Conservation (phyloP, 1,284 basidiomycete species). For the Pyrrhoderma lamaoense region DNA sequence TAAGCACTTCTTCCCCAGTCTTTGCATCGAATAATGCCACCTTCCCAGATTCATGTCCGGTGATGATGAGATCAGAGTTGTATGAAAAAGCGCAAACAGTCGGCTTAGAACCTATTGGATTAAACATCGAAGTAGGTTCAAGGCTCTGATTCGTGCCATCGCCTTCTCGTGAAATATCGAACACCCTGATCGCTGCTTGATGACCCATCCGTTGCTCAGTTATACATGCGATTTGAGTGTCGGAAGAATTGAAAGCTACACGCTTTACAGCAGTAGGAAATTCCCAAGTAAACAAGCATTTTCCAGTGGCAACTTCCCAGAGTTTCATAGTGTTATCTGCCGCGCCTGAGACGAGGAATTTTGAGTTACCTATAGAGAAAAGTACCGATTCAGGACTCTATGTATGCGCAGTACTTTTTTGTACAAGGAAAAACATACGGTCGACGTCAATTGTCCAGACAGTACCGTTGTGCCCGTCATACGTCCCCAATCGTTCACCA, state of each 20-base stretch:
- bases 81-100: conserved; percentile 91
- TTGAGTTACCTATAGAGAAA: conserved; percentile 29
- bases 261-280: conserved; percentile 97
- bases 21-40: conserved; percentile 85
- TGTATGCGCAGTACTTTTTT: too few relatives aligned
- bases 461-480: conserved; percentile 92
- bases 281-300: conserved; percentile 92
- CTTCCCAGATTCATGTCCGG: conserved; percentile 94
- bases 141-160: conserved; percentile 44
- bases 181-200: conserved; percentile 84
- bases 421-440: too few relatives aligned
- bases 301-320: conserved; percentile 87
- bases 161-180: conserved; percentile 76
- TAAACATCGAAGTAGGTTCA: conserved; percentile 75
- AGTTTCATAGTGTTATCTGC: conserved; percentile 90
- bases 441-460: conserved; percentile 98
- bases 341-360: conserved; percentile 81
- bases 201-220: conserved; percentile 96
- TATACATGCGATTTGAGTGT: conserved; percentile 81
- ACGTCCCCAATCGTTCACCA: conserved; percentile 95
- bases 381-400: not conserved
- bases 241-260: conserved; percentile 86
- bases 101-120: conserved; percentile 89
- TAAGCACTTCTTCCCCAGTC: conserved; percentile 77
- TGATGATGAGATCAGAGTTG: conserved; percentile 76